These are phyloP conservation scores for Backusella australiensis DNA, from an alignment of 192 early-diverging fungal genomes.

Conservation along the genomic window DNA sequence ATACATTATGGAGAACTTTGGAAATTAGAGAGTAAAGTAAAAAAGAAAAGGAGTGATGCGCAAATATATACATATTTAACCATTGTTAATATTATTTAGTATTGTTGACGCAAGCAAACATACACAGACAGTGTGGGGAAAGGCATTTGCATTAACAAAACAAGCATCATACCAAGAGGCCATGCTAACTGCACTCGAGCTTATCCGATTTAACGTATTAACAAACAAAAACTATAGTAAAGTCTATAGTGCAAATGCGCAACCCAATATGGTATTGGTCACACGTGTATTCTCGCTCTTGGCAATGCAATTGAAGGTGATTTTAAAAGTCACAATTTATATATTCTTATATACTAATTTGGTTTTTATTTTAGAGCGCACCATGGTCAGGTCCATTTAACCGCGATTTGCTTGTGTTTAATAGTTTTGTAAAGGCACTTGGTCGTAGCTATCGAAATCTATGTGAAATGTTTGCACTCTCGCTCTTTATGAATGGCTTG, in stretches of 20 bases:
- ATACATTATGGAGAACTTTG: conserved; percentile 40
- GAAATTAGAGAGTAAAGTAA: conserved; percentile 41
- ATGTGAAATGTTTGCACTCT: conserved; percentile 54
- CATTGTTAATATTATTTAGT: not conserved
- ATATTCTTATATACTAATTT: not conserved
- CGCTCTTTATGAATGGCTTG: conserved; percentile 50
- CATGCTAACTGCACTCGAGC: conserved; percentile 50
- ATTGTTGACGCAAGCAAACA: conserved; percentile 35
- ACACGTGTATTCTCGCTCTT: conserved; percentile 53
- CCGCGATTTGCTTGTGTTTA: conserved; percentile 73
- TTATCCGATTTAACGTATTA: conserved; percentile 47
- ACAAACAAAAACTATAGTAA: conserved; percentile 47
- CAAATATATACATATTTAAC: no score
- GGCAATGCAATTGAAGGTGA: conserved; percentile 54
- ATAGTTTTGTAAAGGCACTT: conserved; percentile 63
- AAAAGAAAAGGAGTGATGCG: not conserved
- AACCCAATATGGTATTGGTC: conserved; percentile 41
- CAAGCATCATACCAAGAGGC: conserved; percentile 34
- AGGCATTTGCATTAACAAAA: conserved; percentile 26
- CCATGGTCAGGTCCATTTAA: conserved; percentile 59
- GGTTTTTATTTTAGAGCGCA: conserved; percentile 34
- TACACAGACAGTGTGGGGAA: conserved; percentile 42
- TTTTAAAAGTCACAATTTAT: not conserved
- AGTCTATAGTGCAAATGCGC: conserved; percentile 26
- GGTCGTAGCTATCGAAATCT: conserved; percentile 60